These are phyloP conservation scores for Strobilomyces echinocephalus DNA, from an alignment of 768 basidiomycete species.

Conservation along the genomic window DNA sequence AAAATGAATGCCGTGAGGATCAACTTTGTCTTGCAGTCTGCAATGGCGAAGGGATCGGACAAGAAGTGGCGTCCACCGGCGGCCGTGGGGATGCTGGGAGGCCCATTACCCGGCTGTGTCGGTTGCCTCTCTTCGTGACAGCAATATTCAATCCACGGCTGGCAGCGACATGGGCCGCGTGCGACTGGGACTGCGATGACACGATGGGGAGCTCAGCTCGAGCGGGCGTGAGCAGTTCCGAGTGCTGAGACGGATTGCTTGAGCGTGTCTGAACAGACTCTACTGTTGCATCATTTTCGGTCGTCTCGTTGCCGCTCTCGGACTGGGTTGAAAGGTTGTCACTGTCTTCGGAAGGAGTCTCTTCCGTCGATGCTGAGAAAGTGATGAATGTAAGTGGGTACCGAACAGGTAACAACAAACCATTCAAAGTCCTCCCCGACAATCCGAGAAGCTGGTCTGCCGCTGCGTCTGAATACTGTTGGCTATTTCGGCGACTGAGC, in stretches of 20 bases:
- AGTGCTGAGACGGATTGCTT: constrained; percentile 32
- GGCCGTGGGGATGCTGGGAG: constrained; percentile 47
- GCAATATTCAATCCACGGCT: constrained; percentile 68
- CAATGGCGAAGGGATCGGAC: constrained; percentile 16
- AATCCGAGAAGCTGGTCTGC: constrained; percentile 81
- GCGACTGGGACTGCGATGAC: constrained; percentile 35
- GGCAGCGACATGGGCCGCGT: constrained; percentile 59
- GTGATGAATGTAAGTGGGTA: constrained; percentile 1
- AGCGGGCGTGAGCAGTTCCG: constrained; percentile 16
- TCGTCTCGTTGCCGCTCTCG: constrained; percentile 71
- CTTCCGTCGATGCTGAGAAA: constrained; percentile 46
- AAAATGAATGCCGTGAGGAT: not conserved
- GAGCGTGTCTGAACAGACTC: constrained; percentile 42
- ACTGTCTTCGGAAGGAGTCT: constrained; percentile 61
- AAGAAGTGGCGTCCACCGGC: constrained; percentile 9
- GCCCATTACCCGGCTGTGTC: constrained; percentile 61
- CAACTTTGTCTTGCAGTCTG: constrained; percentile 25
- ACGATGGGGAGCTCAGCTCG: constrained; percentile 25
- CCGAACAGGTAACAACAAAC: constrained; percentile 40
- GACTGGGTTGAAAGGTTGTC: constrained; percentile 66
- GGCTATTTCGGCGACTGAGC: constrained; percentile 69
- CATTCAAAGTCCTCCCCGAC: constrained; percentile 57
- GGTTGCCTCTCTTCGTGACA: constrained; percentile 52
- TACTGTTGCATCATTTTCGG: constrained; percentile 50
- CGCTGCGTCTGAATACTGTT: constrained; percentile 77